Evolutionary conservation across 2,329 filamentous ascomycete species (phyloP).

Genomic region (Fusarium pininemorale): DNA sequence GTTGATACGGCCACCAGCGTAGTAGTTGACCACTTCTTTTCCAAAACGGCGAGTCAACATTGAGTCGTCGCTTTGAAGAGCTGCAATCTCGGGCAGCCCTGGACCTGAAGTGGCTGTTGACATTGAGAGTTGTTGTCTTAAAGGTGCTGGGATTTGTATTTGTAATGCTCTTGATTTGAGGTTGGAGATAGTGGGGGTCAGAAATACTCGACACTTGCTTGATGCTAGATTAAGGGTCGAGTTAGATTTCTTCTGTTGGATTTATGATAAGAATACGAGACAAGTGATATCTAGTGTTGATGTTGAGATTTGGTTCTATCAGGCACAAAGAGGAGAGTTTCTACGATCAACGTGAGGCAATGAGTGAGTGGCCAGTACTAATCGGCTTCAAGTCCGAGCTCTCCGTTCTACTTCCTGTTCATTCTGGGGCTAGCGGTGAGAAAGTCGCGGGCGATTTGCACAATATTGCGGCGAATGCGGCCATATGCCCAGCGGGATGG

Average conservation of each 20-base stretch:
- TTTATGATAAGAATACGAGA: background rate
- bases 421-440: conserved; percentile 29
- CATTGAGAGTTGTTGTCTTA: conserved; percentile 22
- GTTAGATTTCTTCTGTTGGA: background rate
- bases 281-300: background rate
- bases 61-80: conserved; percentile 60
- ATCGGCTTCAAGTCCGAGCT: conserved; percentile 26
- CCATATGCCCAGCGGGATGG: conserved; percentile 17
- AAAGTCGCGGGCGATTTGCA: conserved; percentile 10
- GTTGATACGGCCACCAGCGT: conserved; percentile 80
- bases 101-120: conserved; percentile 44
- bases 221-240: background rate
- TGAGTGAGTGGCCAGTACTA: background rate
- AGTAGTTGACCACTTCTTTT: conserved; percentile 84
- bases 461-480: conserved; percentile 27
- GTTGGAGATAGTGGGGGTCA: background rate
- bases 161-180: conserved; percentile 14
- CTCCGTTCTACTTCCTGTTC: conserved; percentile 15
- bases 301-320: conserved; percentile 5
- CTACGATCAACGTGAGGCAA: background rate
- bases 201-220: background rate
- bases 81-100: conserved; percentile 56
- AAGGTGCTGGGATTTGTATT: conserved; percentile 21
- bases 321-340: conserved; percentile 11
- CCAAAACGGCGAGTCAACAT: conserved; percentile 83